Base-by-base conservation (phyloP, 1,139 yeast genomes). In the Hyphopichia burtonii region DNA sequence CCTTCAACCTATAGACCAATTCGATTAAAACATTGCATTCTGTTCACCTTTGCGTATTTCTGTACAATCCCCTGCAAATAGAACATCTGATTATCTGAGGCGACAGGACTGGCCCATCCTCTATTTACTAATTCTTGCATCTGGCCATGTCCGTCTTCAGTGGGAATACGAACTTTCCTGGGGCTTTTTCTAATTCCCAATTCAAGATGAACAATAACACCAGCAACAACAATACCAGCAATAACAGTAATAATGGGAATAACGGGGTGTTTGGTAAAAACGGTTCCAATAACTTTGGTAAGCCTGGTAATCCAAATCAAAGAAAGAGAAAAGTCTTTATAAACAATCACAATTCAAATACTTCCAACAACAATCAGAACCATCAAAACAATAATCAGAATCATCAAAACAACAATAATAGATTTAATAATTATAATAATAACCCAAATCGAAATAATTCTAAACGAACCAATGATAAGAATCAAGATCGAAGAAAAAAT, bases 141-240 rank as follows among this genome's bases (percentile, higher is more conserved):
- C 6, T 20, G 36, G 36, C 28, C 34, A 58, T 61, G 63, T 60
- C 66, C 37, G 59, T 59, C 38, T 58, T 60, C 50, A 63, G 58
- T 40, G 54, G 59, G 32, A 50, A 47, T 23, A 11, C 39, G n/a
- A 37, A 17, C 22, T 17, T 37, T 31, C 35, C 39, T 15, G 30
- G 16, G 9, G 28, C 39, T 4, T 37, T 37, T 20, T 10, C 45
- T 31, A 49, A 46, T 43, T n/a, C 23, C 15, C 36, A 15, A 19
- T 14, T 20, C 50, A 49, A 12, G 36, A 39, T 10, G 15, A 42
- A 42, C 36, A 42, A 40, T 33, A 42, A 27, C 18, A n/a, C 3
- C 9, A 36, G 18, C 11, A 18, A 16, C 23, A 25, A 25, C 16
- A 25, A 19, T 22, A 19, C 15, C 12, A 31, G 27, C 28, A 30